Percentiles rank a stretch among this genome's conserved stretches.
Evolutionary conservation across 345 rosid genomes (phyloP).

Genomic region (Pistacia integerrima): DNA sequence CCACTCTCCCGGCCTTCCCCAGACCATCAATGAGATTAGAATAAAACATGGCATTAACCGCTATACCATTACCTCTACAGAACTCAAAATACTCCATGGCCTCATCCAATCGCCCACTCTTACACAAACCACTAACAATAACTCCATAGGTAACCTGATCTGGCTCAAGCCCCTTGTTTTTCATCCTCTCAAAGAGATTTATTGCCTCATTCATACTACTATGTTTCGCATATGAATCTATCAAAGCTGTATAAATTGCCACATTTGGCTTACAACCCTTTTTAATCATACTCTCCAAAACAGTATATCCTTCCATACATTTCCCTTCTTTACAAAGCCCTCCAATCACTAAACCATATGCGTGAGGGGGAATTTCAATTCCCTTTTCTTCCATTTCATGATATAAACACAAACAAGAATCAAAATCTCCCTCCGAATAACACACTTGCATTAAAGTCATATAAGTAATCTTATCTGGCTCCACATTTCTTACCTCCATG

Average conservation of each 20-base stretch:
- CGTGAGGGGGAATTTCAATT: slow-evolving; percentile 72
- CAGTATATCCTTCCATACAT: slow-evolving; percentile 62
- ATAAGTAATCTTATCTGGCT: slow-evolving; percentile 80
- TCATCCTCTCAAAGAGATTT: slow-evolving; percentile 78
- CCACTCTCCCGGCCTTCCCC: slow-evolving; percentile 82
- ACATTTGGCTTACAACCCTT: slow-evolving; percentile 66
- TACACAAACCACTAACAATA: slow-evolving; percentile 70
- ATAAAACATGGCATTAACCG: slow-evolving; percentile 69
- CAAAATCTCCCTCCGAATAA: slow-evolving; percentile 67
- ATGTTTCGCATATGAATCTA: slow-evolving; percentile 72
- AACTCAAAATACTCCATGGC: slow-evolving; percentile 55
- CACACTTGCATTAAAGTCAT: slow-evolving; percentile 83
- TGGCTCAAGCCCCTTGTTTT: slow-evolving; percentile 57
- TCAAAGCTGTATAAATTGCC: slow-evolving; percentile 75
- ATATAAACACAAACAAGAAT: slow-evolving; percentile 69
- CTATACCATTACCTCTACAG: slow-evolving; percentile 50
- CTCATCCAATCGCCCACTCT: slow-evolving; percentile 74
- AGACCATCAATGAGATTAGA: slow-evolving; percentile 81
- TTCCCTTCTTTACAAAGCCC: slow-evolving; percentile 84
- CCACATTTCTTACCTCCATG: slow-evolving; percentile 69
- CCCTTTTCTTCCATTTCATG: slow-evolving; percentile 86
- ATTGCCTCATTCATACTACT: slow-evolving; percentile 69
- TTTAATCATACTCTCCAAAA: slow-evolving; percentile 65
- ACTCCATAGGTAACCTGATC: slow-evolving; percentile 81
- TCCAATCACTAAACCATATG: slow-evolving; percentile 72